Evolutionary conservation across 2,329 filamentous ascomycete genomes (phyloP).

Genomic region (Pseudocercospora macadamiae): DNA sequence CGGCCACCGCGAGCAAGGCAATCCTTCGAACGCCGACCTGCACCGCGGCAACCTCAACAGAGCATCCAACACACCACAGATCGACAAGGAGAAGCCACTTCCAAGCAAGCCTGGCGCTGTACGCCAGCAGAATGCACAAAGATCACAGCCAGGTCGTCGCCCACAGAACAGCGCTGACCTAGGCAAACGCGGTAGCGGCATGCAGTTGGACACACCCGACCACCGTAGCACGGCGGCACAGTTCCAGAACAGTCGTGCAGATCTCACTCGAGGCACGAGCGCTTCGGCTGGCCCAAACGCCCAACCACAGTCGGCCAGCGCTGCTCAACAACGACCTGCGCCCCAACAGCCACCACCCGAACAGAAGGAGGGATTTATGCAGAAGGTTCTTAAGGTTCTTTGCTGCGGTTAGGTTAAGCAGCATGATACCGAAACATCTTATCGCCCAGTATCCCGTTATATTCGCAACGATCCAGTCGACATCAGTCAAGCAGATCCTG

Average conservation of each 20-base stretch:
- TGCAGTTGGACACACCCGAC: slow-evolving; percentile 70
- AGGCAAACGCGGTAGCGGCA: slow-evolving; percentile 75
- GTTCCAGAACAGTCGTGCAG: slow-evolving; percentile 90
- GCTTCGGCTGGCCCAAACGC: slow-evolving; percentile 13
- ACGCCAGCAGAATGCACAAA: slow-evolving; percentile 70
- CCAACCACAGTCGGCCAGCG: slow-evolving; percentile 17
- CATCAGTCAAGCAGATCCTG: background rate
- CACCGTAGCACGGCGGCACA: slow-evolving; percentile 92
- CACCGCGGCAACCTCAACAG: slow-evolving; percentile 59
- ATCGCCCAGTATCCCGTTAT: background rate
- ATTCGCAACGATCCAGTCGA: background rate
- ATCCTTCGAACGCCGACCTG: slow-evolving; percentile 81
- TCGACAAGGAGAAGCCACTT: slow-evolving; percentile 39
- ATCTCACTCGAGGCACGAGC: slow-evolving; percentile 31
- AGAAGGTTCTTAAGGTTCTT: slow-evolving; percentile 89
- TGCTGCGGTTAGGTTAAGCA: slow-evolving; percentile 70
- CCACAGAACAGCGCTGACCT: slow-evolving; percentile 38
- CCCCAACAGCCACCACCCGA: slow-evolving; percentile 53
- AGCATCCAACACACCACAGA: slow-evolving; percentile 60
- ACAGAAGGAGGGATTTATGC: slow-evolving; percentile 76
- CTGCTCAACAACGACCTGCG: slow-evolving; percentile 19
- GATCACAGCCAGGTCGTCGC: slow-evolving; percentile 43
- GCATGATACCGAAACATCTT: slow-evolving; percentile 7
- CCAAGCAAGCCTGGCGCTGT: slow-evolving; percentile 64
- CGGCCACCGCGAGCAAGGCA: slow-evolving; percentile 74